These are phyloP conservation scores for Aphanomyces stellatus DNA, from an alignment of 352 stramenopile genomes.

Conservation along the genomic window DNA sequence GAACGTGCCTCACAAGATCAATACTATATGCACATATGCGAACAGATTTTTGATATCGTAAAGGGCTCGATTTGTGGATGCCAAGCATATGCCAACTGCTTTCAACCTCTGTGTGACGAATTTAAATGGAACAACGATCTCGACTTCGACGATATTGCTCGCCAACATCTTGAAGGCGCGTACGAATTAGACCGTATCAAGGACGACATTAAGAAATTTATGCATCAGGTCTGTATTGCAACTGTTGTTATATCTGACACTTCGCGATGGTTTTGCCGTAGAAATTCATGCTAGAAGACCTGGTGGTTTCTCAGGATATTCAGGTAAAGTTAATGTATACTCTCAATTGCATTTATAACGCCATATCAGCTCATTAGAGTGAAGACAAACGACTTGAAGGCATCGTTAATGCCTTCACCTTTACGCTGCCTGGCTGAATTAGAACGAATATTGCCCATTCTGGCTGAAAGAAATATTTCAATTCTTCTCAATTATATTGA, in stretches of 20 bases:
- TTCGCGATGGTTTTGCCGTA: no score
- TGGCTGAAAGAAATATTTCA: conserved; percentile 8
- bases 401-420: background rate
- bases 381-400: background rate
- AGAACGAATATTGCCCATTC: conserved; percentile 1
- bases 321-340: background rate
- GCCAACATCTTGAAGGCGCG: conserved; percentile 31
- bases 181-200: conserved; percentile 42
- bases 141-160: conserved; percentile 37
- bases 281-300: background rate
- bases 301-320: conserved; percentile 13
- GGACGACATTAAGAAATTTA: conserved; percentile 30
- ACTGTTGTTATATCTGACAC: no score
- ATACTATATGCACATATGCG: conserved; percentile 27
- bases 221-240: conserved; percentile 35
- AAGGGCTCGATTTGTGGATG: conserved; percentile 24
- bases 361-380: conserved; percentile 10
- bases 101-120: conserved; percentile 26
- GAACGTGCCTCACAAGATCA: conserved; percentile 31
- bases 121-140: conserved; percentile 37
- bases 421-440: background rate
- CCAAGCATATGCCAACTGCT: conserved; percentile 27
- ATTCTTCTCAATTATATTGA: conserved; percentile 13
- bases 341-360: no score
- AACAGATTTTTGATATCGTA: conserved; percentile 37